Percentiles rank a stretch among this genome's conserved stretches.
Evolutionary conservation across 176 grass and related monocot genomes (phyloP).

Genomic region (Hyparrhenia diplandra): DNA sequence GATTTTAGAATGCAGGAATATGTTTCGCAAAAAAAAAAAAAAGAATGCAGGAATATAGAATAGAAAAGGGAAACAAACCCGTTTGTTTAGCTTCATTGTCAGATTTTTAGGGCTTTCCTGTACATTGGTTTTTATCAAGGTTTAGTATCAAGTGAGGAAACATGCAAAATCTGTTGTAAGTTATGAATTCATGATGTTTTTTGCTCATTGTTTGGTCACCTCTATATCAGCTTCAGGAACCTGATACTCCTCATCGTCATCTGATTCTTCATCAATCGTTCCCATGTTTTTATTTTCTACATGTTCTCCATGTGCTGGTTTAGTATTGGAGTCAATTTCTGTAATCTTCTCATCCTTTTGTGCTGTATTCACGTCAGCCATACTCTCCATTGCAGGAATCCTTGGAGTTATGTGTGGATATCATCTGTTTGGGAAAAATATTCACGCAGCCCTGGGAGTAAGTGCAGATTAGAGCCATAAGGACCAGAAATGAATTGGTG

Average conservation of each 20-base stretch:
- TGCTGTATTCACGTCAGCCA: slow-evolving; percentile 34
- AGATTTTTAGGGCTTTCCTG: slow-evolving; percentile 45
- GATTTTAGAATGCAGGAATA: slow-evolving; percentile 1
- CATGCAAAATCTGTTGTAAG: not conserved
- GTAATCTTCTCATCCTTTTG: slow-evolving; percentile 34
- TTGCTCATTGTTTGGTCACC: slow-evolving; percentile 20
- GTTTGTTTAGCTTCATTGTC: slow-evolving; percentile 49
- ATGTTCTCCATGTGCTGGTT: slow-evolving; percentile 25
- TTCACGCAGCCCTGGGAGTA: slow-evolving; percentile 70
- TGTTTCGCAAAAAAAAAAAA: too few relatives aligned
- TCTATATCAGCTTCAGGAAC: slow-evolving; percentile 61
- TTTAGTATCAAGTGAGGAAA: slow-evolving; percentile 20
- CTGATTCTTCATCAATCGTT: slow-evolving; percentile 77
- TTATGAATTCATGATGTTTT: not conserved
- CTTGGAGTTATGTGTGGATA: slow-evolving; percentile 52
- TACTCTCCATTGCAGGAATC: slow-evolving; percentile 77
- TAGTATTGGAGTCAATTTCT: slow-evolving; percentile 33
- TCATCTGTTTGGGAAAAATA: slow-evolving; percentile 93
- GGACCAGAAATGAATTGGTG: not conserved
- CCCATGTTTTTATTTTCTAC: slow-evolving; percentile 29
- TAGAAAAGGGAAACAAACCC: slow-evolving; percentile 37
- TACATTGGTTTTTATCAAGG: slow-evolving; percentile 26
- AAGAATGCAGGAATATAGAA: not conserved
- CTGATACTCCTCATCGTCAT: slow-evolving; percentile 95
- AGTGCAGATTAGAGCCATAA: slow-evolving; percentile 23